Evolutionary conservation across 2,329 filamentous ascomycete genomes (phyloP).

Genomic region (Hyphodiscus sp.): DNA sequence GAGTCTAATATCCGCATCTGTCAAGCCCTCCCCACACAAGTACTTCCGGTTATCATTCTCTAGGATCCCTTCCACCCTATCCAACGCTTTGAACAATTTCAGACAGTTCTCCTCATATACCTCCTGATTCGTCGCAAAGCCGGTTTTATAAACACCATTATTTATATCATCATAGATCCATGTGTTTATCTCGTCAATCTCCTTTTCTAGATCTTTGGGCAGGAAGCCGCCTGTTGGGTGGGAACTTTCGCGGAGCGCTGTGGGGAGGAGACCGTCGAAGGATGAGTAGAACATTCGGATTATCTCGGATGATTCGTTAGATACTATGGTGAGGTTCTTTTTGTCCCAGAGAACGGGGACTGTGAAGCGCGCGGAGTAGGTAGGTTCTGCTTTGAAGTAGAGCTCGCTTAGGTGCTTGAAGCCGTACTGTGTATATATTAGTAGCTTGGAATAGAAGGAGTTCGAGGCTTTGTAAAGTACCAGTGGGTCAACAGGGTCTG

Average conservation of each 20-base stretch:
- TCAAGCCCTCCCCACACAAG: slow-evolving; percentile 57
- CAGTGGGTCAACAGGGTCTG: slow-evolving; percentile 7
- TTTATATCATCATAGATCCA: slow-evolving; percentile 73
- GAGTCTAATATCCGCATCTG: slow-evolving; percentile 63
- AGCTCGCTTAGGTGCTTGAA: slow-evolving; percentile 57
- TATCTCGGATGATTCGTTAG: slow-evolving; percentile 74
- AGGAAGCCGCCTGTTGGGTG: slow-evolving; percentile 6
- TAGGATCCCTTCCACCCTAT: slow-evolving; percentile 67
- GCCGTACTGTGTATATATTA: slow-evolving; percentile 19
- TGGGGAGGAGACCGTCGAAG: slow-evolving; percentile 16
- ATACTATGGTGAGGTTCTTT: slow-evolving; percentile 58
- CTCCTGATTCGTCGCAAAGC: slow-evolving; percentile 74
- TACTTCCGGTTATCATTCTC: slow-evolving; percentile 32
- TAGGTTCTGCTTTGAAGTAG: slow-evolving; percentile 55
- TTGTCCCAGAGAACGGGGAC: slow-evolving; percentile 62
- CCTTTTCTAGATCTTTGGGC: background rate
- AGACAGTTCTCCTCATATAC: slow-evolving; percentile 71
- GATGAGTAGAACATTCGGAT: slow-evolving; percentile 73
- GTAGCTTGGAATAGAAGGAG: too few relatives aligned
- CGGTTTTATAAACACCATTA: slow-evolving; percentile 65
- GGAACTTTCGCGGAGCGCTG: slow-evolving; percentile 1
- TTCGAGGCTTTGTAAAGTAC: too few relatives aligned
- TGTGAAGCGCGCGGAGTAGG: slow-evolving; percentile 60
- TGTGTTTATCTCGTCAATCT: slow-evolving; percentile 45
- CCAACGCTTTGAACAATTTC: slow-evolving; percentile 67